Base-by-base conservation (phyloP, 2,329 filamentous ascomycete species). In the Pseudovirgaria hyperparasitica region DNA sequence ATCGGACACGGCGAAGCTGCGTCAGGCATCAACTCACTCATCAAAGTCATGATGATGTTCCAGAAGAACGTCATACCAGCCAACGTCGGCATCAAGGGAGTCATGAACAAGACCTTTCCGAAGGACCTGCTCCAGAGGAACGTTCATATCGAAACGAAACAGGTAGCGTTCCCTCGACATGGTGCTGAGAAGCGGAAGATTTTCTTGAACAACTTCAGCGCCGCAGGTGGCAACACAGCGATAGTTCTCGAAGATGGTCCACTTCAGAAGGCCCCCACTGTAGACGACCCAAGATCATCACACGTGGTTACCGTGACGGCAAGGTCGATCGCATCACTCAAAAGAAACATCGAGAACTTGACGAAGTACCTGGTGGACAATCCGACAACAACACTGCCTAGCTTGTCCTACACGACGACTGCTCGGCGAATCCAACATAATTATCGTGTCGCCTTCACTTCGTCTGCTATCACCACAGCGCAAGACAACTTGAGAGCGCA, bases 61-160 rank as follows among this genome's bases (percentile, higher is more conserved):
- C 55, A 64, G 50, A 61, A 66, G 46, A 55, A 62, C 38, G 57
- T 60, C 30, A 67, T 68, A 20, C 64, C 64, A 12, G 60, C 64
- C 46, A 65, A 67, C 31, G 61, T 66, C 25, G 64, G 63, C 39
- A 66, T 67, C 50, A 67, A 67, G 48, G 62, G 60, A 23, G 58
- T 62, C 28, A 64, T 67, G 39, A 68, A 68, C 51, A 64, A 66
- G 51, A 59, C 56, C 5, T 67, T 68, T 50, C 63, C 64, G 14
- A 62, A 63, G 34, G 63, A 68, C 39, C 42, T 67, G 18, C 46
- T 43, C 16, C 60, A 65, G 41, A 63, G 64, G 37, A 66, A 65
- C 29, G 61, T 68, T 19, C 57, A 67, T 42, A 67, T 68, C 31
- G 53, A 58, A n/a, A 50, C 50, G 8, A 53, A 53, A 28, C 51